Evolutionary conservation across 1,284 basidiomycete species (phyloP).

Genomic region (Ceratobasidium sp.): DNA sequence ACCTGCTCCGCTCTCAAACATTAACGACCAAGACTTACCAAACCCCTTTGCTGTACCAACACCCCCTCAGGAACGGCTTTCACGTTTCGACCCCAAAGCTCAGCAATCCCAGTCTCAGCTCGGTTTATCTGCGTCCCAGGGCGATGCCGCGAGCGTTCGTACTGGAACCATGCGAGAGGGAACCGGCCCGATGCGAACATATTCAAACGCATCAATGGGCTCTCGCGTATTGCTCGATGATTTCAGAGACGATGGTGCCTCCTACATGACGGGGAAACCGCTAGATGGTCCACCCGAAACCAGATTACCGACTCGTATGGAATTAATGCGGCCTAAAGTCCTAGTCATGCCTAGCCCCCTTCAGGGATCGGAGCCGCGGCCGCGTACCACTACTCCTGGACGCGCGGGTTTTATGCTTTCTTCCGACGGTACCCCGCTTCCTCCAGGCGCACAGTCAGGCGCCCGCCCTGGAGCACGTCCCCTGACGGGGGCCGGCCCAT

Average conservation of each 20-base stretch:
- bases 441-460: slow-evolving; percentile 66
- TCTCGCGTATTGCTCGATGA: slow-evolving; percentile 63
- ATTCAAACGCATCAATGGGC: slow-evolving; percentile 54
- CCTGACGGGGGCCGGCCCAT: not conserved
- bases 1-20: slow-evolving; percentile 15
- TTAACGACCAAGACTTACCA: slow-evolving; percentile 37
- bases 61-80: slow-evolving; percentile 41
- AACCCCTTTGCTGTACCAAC: slow-evolving; percentile 45
- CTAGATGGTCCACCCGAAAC: slow-evolving; percentile 21
- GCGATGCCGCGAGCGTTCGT: slow-evolving; percentile 12
- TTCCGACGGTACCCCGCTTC: slow-evolving; percentile 71
- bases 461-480: slow-evolving; percentile 55
- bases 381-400: not conserved
- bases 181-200: slow-evolving; percentile 46
- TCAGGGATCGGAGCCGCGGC: slow-evolving; percentile 53
- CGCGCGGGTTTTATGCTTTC: slow-evolving; percentile 62
- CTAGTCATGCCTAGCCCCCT: slow-evolving; percentile 86
- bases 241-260: slow-evolving; percentile 53
- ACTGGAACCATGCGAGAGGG: slow-evolving; percentile 33
- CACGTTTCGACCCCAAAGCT: slow-evolving; percentile 46
- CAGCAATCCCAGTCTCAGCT: slow-evolving; percentile 36
- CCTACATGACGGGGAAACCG: slow-evolving; percentile 37
- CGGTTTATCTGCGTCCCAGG: not conserved
- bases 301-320: slow-evolving; percentile 56
- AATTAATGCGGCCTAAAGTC: slow-evolving; percentile 79